Conservation (phyloP, 345 rosid species). For the Isatis tinctoria region DNA sequence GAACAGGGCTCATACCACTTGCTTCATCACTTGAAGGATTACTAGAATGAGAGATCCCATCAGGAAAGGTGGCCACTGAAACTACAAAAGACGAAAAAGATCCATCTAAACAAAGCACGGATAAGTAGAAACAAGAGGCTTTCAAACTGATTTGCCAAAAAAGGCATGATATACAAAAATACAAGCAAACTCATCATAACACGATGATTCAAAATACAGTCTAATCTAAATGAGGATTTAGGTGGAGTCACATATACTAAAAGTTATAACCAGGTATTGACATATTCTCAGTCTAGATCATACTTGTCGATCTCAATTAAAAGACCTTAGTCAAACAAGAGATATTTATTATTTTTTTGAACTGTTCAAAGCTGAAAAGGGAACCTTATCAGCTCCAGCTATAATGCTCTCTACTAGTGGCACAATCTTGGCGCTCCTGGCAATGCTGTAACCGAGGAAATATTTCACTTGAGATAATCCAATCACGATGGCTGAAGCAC, state of each 20-base stretch:
- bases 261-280: neutral
- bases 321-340: neutral
- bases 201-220: neutral
- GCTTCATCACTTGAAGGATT: constrained; percentile 81
- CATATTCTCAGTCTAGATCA: neutral
- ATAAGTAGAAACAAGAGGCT: constrained; percentile 4
- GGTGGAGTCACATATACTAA: neutral
- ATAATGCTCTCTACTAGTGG: constrained; percentile 87
- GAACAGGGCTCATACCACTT: constrained; percentile 57
- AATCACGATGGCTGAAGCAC: constrained; percentile 94
- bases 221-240: neutral
- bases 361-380: neutral
- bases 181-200: neutral
- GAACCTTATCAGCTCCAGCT: constrained; percentile 79
- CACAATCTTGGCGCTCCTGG: constrained; percentile 83
- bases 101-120: constrained; percentile 18
- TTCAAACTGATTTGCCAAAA: constrained; percentile 11
- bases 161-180: neutral
- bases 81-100: constrained; percentile 68
- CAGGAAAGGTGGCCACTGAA: constrained; percentile 97
- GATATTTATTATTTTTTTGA: neutral
- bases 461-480: constrained; percentile 94
- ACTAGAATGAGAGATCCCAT: constrained; percentile 90
- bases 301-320: neutral
- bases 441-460: constrained; percentile 81